Conservation (phyloP, 257 asterid species). For the Vinca minor region DNA sequence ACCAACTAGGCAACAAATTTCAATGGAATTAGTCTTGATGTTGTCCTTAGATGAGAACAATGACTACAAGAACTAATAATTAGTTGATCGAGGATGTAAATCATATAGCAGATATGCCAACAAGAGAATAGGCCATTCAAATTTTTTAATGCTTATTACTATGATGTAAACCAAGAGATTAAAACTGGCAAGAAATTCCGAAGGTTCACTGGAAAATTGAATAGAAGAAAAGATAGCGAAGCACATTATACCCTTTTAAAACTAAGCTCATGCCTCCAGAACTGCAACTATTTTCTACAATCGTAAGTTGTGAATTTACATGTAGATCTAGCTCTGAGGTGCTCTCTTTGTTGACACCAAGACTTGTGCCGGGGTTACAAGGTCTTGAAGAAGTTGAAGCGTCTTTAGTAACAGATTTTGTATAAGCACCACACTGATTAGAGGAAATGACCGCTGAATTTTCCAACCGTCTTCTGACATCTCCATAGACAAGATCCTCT, state of each 20-base stretch:
- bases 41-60: background rate
- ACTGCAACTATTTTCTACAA: conserved; percentile 42
- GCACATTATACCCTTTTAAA: conserved; percentile 62
- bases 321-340: conserved; percentile 28
- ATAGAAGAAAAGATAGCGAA: conserved; percentile 12
- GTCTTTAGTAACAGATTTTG: conserved; percentile 22
- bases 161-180: background rate
- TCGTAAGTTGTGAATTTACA: conserved; percentile 37
- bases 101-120: background rate
- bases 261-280: conserved; percentile 48
- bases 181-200: background rate
- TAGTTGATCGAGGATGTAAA: background rate
- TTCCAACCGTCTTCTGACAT: conserved; percentile 35
- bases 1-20: background rate
- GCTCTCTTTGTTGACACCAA: conserved; percentile 26
- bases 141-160: background rate
- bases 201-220: conserved; percentile 1
- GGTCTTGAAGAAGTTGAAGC: conserved; percentile 39
- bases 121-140: background rate
- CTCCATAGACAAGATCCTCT: conserved; percentile 59
- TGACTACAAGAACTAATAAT: background rate
- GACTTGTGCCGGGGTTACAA: conserved; percentile 24
- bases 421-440: conserved; percentile 26
- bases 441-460: conserved; percentile 30
- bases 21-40: background rate